Conservation (phyloP, 2,329 filamentous ascomycete genomes). For the Torrubiella hemipterigena region DNA sequence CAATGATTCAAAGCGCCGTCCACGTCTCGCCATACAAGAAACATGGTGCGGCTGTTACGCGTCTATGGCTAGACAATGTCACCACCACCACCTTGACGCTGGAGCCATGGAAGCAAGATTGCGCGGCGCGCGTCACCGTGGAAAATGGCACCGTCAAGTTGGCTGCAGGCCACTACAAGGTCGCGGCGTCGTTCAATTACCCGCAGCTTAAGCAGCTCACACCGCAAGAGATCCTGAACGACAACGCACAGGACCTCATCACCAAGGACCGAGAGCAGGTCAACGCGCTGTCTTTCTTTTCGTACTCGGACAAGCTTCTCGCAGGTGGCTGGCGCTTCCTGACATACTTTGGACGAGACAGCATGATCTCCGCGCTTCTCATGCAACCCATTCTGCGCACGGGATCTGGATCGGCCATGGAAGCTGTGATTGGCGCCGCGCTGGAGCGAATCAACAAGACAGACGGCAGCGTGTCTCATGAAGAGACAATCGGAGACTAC, state of each 20-base stretch:
- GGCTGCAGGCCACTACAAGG: slow-evolving; percentile 40
- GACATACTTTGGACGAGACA: slow-evolving; percentile 56
- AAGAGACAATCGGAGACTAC: slow-evolving; percentile 55
- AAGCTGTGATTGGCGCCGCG: slow-evolving; percentile 48
- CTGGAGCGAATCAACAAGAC: slow-evolving; percentile 47
- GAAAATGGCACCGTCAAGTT: slow-evolving; percentile 32
- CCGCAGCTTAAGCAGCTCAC: slow-evolving; percentile 45
- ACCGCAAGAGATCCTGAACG: slow-evolving; percentile 35
- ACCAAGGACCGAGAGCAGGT: slow-evolving; percentile 31
- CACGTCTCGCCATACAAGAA: slow-evolving; percentile 23
- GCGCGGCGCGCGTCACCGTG: slow-evolving; percentile 20
- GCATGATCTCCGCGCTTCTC: slow-evolving; percentile 47
- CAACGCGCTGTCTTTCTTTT: slow-evolving; percentile 47
- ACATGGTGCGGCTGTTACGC: slow-evolving; percentile 33
- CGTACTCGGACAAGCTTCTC: slow-evolving; percentile 49
- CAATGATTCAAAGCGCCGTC: slow-evolving; percentile 42
- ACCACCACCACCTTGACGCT: slow-evolving; percentile 44
- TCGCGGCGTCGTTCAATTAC: slow-evolving; percentile 49
- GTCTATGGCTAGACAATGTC: slow-evolving; percentile 50
- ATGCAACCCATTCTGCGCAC: slow-evolving; percentile 45
- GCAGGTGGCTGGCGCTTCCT: slow-evolving; percentile 55
- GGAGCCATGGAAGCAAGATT: slow-evolving; percentile 17
- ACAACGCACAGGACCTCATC: slow-evolving; percentile 31
- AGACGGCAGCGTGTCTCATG: slow-evolving; percentile 50
- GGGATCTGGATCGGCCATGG: slow-evolving; percentile 41